Base-by-base conservation (phyloP, 2,329 filamentous ascomycete genomes). In the Teratosphaeriaceae sp. region DNA sequence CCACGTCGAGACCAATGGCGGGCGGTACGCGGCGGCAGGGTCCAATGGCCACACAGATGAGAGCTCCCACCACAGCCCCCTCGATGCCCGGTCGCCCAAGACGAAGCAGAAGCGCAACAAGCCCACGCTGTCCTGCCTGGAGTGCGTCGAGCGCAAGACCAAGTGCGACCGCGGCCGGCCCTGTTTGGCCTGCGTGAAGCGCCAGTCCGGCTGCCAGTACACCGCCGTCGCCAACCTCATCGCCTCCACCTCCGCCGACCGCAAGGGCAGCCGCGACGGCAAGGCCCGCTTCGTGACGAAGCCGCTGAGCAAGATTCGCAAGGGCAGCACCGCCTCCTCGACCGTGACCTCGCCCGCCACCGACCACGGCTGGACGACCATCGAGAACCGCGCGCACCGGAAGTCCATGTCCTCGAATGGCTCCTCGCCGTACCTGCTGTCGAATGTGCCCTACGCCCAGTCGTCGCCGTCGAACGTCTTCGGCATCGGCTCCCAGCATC, bases 131-230 rank as follows among this genome's bases (percentile, higher is more conserved):
- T 87, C 82, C 38, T 89, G 85, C 57, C 76, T 81, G 48, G 84
- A 88, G 61, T 90, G 85, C 58, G 85, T 89, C 18, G 84, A 88
- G 65, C 73, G 85, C 53, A 89, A 89, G 67, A 89, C 85, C 19
- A 89, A 89, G 81, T 89, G 85, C 61, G 85, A 89, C 63, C 74
- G 85, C 58, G 82, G 77, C 29, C 70, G 85, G 54, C 85, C 85
- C 29, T 65, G 59, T 54, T 53, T 70, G 36, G 62, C 63, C 73
- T 84, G 83, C 61, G 80, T 87, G 56, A 89, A 88, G 65, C 73
- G 85, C 34, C 83, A 88, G 60, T 85, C 83, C 0, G 73, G 78
- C 51, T 90, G 85, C 65, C 76, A 74, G 63, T 89, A 89, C 67
- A 85, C 83, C 0, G 77, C 79, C 38, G 81, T 88, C 22, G 85